Evolutionary conservation across 1,284 basidiomycete species (phyloP), one percentile per base, ranked within the genome.

Genomic region (Ceratobasidium sp.): DNA sequence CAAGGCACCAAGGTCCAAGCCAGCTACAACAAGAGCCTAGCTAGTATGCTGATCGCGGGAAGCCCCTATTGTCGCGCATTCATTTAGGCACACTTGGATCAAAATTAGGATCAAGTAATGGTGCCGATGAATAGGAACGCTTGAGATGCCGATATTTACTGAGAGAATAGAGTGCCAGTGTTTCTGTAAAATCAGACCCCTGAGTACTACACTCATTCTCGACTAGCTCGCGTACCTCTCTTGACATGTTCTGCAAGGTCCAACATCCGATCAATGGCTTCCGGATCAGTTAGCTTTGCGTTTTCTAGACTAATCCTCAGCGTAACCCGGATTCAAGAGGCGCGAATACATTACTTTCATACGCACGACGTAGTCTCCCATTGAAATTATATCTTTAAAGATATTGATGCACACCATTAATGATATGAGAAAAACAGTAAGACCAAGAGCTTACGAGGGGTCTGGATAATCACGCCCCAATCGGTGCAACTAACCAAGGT

Each of bases 111-210:
- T n/a, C n/a, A n/a, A n/a, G n/a, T n/a, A n/a, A 5, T n/a, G 17
- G 15, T 20, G 17, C 17, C 6, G 42, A 45, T n/a, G 35, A 53
- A 76, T 95, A 95, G 80, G 87, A 85, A 58, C 90, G 82, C 75
- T 87, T 88, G 69, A 96, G 80, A 78, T 93, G 87, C 50, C 93
- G 86, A 75, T 94, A 96, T 78, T 96, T 96, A 75, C 90, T 86
- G 57, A 96, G 80, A 3, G 91, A 89, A 76, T 94, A 93, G 45
- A 96, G 79, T 0, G 93, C 92, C 49, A 95, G 82, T 0, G 93
- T 93, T 82, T 95, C 93, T 95, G 69, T 54, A 55, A 53, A 31
- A 31, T 15, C n/a, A n/a, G n/a, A n/a, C n/a, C n/a, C n/a, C n/a
- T n/a, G 50, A 29, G 25, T 38, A 40, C 6, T 22, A 38, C 0